These are phyloP conservation scores for Scopulariopsis brevicaulis DNA, from an alignment of 2,329 filamentous ascomycete species.

Conservation along the genomic window DNA sequence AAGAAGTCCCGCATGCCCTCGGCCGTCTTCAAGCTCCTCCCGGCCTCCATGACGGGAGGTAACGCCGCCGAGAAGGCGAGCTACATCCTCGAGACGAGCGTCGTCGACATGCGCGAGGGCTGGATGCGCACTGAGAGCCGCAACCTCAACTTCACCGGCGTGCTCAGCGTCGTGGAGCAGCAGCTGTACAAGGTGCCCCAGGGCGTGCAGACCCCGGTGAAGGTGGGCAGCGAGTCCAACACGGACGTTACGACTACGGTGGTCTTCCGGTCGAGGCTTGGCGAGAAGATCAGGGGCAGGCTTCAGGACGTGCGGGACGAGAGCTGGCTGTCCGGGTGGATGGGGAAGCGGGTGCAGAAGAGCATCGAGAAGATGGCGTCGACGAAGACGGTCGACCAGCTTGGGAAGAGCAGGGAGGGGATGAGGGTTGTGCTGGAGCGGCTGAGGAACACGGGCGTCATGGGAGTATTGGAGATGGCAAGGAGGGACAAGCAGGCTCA, in stretches of 20 bases:
- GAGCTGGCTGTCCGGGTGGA: conserved; percentile 39
- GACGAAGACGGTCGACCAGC: conserved; percentile 64
- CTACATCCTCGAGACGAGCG: conserved; percentile 70
- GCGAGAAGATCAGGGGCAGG: conserved; percentile 51
- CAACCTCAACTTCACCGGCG: conserved; percentile 74
- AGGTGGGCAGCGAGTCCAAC: conserved; percentile 10
- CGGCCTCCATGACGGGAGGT: conserved; percentile 51
- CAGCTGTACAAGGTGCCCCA: conserved; percentile 50
- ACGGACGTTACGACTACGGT: conserved; percentile 67
- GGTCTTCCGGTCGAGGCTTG: conserved; percentile 60
- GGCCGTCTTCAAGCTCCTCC: conserved; percentile 65
- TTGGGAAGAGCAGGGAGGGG: conserved; percentile 71
- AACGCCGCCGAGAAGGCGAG: conserved; percentile 54
- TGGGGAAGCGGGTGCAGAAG: conserved; percentile 56
- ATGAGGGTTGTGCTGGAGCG: conserved; percentile 75
- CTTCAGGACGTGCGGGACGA: conserved; percentile 23
- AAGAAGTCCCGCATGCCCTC: conserved; percentile 71
- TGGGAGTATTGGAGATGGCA: conserved; percentile 45
- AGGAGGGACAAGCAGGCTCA: conserved; percentile 21
- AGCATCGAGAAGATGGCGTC: conserved; percentile 72
- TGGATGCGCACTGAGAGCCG: conserved; percentile 75
- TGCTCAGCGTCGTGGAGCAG: conserved; percentile 66
- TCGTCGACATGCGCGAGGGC: conserved; percentile 68
- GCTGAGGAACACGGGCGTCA: conserved; percentile 44
- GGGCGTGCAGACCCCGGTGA: conserved; percentile 1